These are phyloP conservation scores for Aspergillus affinis DNA, from an alignment of 495 filamentous ascomycete genomes.

Conservation along the genomic window DNA sequence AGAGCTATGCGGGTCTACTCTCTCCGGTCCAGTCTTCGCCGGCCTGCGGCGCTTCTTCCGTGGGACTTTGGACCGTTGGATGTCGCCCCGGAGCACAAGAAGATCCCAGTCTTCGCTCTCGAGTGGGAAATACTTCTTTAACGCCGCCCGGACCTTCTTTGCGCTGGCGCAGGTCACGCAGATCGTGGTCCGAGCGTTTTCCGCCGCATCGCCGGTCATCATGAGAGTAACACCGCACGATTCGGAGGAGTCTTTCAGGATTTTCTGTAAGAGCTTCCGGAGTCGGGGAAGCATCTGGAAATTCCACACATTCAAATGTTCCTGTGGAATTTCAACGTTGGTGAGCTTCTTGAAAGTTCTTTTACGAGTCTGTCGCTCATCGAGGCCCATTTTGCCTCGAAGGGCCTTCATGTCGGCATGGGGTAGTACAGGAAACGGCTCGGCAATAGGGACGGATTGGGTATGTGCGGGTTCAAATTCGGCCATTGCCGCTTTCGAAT, in stretches of 20 bases:
- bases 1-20: conserved; percentile 32
- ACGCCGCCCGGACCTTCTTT: conserved; percentile 64
- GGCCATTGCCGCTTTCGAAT: conserved; percentile 23
- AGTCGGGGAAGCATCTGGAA: conserved; percentile 68
- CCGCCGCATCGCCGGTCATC: conserved; percentile 66
- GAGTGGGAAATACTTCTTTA: conserved; percentile 70
- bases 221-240: conserved; percentile 74
- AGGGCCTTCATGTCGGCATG: conserved; percentile 25
- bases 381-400: conserved; percentile 26
- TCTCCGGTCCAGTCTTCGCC: conserved; percentile 35
- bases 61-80: conserved; percentile 63
- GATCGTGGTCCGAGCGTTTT: conserved; percentile 68
- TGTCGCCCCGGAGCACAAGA: conserved; percentile 66
- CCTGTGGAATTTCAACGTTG: conserved; percentile 53
- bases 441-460: conserved; percentile 22
- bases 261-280: conserved; percentile 65
- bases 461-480: conserved; percentile 21
- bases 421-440: conserved; percentile 24
- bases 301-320: conserved; percentile 70
- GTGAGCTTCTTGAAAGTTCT: conserved; percentile 46
- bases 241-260: conserved; percentile 58
- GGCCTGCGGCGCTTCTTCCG: conserved; percentile 46
- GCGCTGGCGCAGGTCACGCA: conserved; percentile 75
- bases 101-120: conserved; percentile 57
- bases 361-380: conserved; percentile 38